Base-by-base conservation (phyloP, 2,329 filamentous ascomycete genomes). In the Cladobotryum mycophilum region DNA sequence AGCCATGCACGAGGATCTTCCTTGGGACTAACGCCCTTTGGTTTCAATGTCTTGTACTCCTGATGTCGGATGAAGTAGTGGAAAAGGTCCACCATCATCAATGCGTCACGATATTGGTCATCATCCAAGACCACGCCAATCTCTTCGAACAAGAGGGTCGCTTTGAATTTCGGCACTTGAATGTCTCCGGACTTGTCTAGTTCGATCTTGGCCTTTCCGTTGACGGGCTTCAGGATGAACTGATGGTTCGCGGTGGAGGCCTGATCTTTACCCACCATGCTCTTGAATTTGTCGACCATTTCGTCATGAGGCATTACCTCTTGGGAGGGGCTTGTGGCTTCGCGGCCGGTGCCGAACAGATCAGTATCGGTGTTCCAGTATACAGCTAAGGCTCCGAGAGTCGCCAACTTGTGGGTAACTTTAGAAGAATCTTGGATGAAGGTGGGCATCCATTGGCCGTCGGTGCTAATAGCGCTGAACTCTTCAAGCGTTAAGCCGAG, bases 11-110 rank as follows among this genome's bases (percentile, higher is more conserved):
- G 81, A 13, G 93, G 92, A 60, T 97, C 89, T 66, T 97, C 89
- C 64, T 90, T 95, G 0, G 89, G 88, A 0, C 80, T 79, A 52
- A 84, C 79, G 1, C 77, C 84, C 64, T 95, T 93, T 4, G 93
- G 93, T 61, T 96, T 89, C 52, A 90, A 76, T 60, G 86, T 92
- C 65, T 95, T 95, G 73, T 97, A 96, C 66, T 99, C 92, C 67
- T 97, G 93, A 58, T 99, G 93, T 33, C 92, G 85, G 60, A 96
- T 88, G 67, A 97, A 99, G 70, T 96, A 97, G 68, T 99, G 93
- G 74, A 99, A 99, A 3, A 97, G 76, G 65, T 99, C 93, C 2
- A 97, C 88, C 75, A 99, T 88, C 93, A 99, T 99, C 52, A 99
- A 73, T 5, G 86, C 89, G 70, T 99, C 93, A 30, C 95, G 87